Conservation (phyloP, 345 rosid genomes). For the Nephelium lappaceum region DNA sequence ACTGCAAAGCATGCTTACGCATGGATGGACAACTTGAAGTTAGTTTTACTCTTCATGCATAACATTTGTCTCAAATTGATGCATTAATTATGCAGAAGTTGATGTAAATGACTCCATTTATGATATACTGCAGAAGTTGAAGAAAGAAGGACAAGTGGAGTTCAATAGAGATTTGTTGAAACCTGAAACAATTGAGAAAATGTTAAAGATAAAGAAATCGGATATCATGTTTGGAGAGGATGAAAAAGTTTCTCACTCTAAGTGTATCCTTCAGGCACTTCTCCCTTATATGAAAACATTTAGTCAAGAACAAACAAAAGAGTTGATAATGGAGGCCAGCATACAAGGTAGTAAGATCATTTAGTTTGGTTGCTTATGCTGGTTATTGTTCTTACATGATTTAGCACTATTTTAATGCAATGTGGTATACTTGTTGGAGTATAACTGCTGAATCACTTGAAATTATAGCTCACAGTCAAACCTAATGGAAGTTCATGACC, state of each 20-base stretch:
- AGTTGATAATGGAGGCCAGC: slow-evolving; percentile 35
- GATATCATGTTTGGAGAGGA: slow-evolving; percentile 1
- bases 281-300: slow-evolving; percentile 39
- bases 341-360: slow-evolving; percentile 31
- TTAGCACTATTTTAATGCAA: background rate
- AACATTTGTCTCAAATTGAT: background rate
- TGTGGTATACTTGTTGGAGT: background rate
- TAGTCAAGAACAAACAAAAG: slow-evolving; percentile 39
- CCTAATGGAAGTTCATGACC: background rate
- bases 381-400: background rate
- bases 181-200: background rate
- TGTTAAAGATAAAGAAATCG: background rate
- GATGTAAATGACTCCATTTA: slow-evolving; percentile 3
- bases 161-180: background rate
- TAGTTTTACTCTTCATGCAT: slow-evolving; percentile 20
- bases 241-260: slow-evolving; percentile 29
- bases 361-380: background rate
- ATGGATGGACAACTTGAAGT: slow-evolving; percentile 37
- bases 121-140: slow-evolving; percentile 24
- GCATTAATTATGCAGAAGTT: background rate
- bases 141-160: background rate
- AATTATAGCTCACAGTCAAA: background rate
- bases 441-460: background rate
- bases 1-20: slow-evolving; percentile 72
- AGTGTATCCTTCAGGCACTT: slow-evolving; percentile 29